Evolutionary conservation across 495 filamentous ascomycete species (phyloP).

Genomic region (Lasiosphaeriaceae sp.): DNA sequence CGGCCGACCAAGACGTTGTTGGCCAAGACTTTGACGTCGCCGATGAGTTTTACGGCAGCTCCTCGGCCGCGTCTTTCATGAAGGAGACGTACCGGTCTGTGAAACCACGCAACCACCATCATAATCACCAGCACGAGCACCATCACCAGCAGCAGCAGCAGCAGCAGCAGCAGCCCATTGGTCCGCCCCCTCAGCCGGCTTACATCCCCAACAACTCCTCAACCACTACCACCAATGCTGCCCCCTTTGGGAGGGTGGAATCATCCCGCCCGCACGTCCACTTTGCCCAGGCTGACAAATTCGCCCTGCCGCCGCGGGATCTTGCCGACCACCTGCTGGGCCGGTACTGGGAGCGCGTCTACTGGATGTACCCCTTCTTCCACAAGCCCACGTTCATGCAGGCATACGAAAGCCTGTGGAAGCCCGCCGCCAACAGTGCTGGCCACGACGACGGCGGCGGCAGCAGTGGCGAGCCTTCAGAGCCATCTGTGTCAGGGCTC

Average conservation of each 20-base stretch:
- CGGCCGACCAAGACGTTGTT: constrained; percentile 23
- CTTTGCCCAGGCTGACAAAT: constrained; percentile 13
- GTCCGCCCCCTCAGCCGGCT: too few species aligned
- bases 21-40: constrained; percentile 23
- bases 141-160: too few species aligned
- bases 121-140: too few species aligned
- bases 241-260: not conserved
- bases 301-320: constrained; percentile 35
- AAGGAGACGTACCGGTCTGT: constrained; percentile 33
- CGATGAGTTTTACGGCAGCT: constrained; percentile 41
- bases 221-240: not conserved
- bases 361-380: constrained; percentile 45
- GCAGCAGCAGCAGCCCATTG: too few species aligned
- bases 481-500: constrained; percentile 16
- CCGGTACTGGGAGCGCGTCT: constrained; percentile 39
- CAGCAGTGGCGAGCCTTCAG: constrained; percentile 18
- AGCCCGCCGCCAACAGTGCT: constrained; percentile 7
- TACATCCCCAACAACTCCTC: too few species aligned
- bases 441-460: too few species aligned
- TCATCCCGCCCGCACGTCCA: not conserved
- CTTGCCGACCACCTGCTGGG: constrained; percentile 44
- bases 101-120: constrained; percentile 6
- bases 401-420: constrained; percentile 44
- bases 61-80: constrained; percentile 43
- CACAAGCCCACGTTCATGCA: constrained; percentile 41